phyloP scores from a whole-genome alignment of 148 eudicot species.

The Heliosperma pusillum region DNA sequence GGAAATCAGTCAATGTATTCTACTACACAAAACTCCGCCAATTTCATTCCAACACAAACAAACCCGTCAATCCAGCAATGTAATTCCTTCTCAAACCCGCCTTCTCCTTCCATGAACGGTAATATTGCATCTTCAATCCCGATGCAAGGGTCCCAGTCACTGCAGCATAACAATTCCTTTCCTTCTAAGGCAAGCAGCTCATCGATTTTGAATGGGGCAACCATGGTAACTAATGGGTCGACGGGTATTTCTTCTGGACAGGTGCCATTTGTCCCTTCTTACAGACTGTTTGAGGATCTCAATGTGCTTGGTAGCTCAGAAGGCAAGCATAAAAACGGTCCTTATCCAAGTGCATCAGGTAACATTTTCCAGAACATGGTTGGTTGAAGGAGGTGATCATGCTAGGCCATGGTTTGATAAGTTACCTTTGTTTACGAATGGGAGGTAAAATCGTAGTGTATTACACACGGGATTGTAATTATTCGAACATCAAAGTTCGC shows the following conservation, averaged over 20 bases:
- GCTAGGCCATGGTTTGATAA: too few species aligned
- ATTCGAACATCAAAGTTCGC: too few species aligned
- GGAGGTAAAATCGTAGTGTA: too few species aligned
- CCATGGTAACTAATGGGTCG: constrained; percentile 29
- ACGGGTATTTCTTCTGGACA: constrained; percentile 33
- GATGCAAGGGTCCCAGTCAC: too few species aligned
- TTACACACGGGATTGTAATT: too few species aligned
- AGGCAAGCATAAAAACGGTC: constrained; percentile 49
- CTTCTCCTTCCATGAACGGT: constrained; percentile 14
- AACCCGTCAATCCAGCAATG: constrained; percentile 25
- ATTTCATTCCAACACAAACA: constrained; percentile 26
- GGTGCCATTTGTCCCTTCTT: constrained; percentile 73
- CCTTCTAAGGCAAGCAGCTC: constrained; percentile 33
- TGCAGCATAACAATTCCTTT: constrained; percentile 35
- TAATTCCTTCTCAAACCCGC: constrained; percentile 32
- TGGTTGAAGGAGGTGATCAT: constrained; percentile 48
- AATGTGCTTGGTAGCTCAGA: constrained; percentile 65
- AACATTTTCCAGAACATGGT: constrained; percentile 50
- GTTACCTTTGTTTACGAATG: too few species aligned
- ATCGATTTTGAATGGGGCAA: constrained; percentile 40
- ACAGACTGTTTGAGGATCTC: constrained; percentile 92
- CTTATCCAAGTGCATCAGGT: constrained; percentile 56
- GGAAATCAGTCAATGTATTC: constrained; percentile 24
- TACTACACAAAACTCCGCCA: constrained; percentile 3
- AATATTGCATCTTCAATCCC: constrained; percentile 27